phyloP scores from a whole-genome alignment of 768 basidiomycete species.

The Peribolospora kevripleyi region DNA sequence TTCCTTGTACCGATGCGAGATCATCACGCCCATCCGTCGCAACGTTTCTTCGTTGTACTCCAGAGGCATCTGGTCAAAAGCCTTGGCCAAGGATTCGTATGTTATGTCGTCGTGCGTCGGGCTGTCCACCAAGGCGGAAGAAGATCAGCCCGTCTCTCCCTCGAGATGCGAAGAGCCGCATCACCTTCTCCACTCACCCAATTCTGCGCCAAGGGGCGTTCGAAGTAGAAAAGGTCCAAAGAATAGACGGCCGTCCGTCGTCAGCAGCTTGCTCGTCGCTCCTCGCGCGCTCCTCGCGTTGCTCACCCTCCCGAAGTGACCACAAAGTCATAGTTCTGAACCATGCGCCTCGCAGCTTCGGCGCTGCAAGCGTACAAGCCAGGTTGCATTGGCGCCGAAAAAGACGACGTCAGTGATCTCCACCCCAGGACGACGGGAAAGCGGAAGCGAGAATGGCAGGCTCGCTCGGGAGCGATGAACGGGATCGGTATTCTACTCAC shows the following conservation, averaged over 20 bases:
- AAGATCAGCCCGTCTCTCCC: no score
- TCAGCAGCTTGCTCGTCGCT: no score
- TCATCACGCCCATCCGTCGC: conserved; percentile 39
- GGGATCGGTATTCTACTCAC: conserved; percentile 23
- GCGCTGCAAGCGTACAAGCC: conserved; percentile 26
- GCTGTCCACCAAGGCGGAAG: no score
- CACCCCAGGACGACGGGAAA: no score
- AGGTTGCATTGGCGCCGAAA: not conserved
- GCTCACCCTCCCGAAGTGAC: conserved; percentile 51
- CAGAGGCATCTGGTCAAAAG: conserved; percentile 35
- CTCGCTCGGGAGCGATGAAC: not conserved
- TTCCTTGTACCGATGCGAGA: conserved; percentile 30
- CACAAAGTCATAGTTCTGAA: conserved; percentile 61
- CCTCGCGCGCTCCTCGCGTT: no score
- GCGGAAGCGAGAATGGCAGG: not conserved
- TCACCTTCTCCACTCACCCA: no score
- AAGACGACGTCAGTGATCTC: not conserved
- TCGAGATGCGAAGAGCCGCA: no score
- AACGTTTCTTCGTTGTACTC: conserved; percentile 55
- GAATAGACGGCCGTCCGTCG: no score
- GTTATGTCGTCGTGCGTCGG: conserved; percentile 38
- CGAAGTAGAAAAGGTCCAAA: no score
- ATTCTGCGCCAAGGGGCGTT: no score
- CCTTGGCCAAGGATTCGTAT: conserved; percentile 60
- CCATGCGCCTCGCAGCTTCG: conserved; percentile 64